Evolutionary conservation across 192 early-diverging fungal species (phyloP).

Genomic region (Dispira parvispora): DNA sequence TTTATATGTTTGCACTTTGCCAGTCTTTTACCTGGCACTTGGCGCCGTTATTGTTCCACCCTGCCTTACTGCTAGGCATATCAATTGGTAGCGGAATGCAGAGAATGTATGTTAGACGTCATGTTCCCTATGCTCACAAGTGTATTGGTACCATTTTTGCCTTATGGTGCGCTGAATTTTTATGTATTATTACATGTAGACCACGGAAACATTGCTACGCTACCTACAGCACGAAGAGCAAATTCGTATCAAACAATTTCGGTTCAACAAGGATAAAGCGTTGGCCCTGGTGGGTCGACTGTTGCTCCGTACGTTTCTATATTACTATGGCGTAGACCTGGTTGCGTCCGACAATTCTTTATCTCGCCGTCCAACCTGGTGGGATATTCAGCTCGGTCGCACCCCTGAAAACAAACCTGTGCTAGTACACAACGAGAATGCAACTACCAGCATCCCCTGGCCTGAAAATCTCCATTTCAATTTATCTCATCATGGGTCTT

Average conservation of each 20-base stretch:
- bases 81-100: too few species aligned
- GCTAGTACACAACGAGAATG: background rate
- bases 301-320: conserved; percentile 10
- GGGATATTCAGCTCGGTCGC: background rate
- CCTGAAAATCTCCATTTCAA: conserved; percentile 13
- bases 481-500: conserved; percentile 23
- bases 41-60: too few species aligned
- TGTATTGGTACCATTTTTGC: too few species aligned
- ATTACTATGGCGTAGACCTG: background rate
- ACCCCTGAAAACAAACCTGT: conserved; percentile 2
- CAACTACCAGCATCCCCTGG: background rate
- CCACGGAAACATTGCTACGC: background rate
- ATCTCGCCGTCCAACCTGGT: background rate
- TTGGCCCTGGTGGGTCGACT: conserved; percentile 15
- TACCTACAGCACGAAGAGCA: conserved; percentile 11
- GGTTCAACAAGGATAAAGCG: conserved; percentile 11
- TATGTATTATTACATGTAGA: background rate
- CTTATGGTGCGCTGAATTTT: background rate
- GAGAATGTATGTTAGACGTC: too few species aligned
- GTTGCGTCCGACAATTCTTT: background rate
- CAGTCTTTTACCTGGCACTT: too few species aligned
- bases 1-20: too few species aligned
- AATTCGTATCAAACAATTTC: conserved; percentile 12
- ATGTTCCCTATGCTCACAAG: too few species aligned
- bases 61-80: too few species aligned